Percentiles rank a stretch among this genome's conserved stretches.
Evolutionary conservation across 345 rosid species (phyloP).

Genomic region (Hibiscus trionum): DNA sequence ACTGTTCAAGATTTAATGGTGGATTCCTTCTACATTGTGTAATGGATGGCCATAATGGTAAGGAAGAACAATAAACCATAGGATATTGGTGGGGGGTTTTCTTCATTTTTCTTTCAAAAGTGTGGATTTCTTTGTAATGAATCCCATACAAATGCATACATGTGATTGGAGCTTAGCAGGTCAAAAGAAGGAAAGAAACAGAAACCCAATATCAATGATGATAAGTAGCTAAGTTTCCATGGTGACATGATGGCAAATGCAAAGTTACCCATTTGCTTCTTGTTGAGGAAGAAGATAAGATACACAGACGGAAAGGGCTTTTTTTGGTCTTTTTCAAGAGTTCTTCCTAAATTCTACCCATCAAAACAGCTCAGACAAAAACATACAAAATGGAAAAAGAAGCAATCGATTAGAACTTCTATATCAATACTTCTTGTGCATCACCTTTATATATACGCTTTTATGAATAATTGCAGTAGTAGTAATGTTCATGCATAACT

Average conservation of each 20-base stretch:
- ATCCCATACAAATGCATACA: background rate
- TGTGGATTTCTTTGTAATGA: background rate
- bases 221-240: background rate
- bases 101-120: background rate
- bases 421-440: background rate
- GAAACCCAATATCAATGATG: background rate
- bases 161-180: conserved; percentile 4
- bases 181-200: conserved; percentile 13
- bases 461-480: background rate
- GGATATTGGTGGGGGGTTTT: background rate
- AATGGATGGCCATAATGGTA: background rate
- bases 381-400: background rate
- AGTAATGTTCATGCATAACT: background rate
- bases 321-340: background rate
- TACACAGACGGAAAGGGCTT: background rate
- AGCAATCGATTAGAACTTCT: background rate
- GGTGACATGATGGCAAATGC: background rate
- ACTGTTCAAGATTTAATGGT: background rate
- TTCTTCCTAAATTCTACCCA: background rate
- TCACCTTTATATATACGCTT: background rate
- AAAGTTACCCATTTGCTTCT: background rate
- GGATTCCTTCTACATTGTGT: conserved; percentile 5
- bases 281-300: background rate
- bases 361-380: background rate
- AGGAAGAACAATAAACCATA: background rate